These are phyloP conservation scores for Triangularia verruculosa DNA, from an alignment of 2,329 filamentous ascomycete species.

Conservation along the genomic window DNA sequence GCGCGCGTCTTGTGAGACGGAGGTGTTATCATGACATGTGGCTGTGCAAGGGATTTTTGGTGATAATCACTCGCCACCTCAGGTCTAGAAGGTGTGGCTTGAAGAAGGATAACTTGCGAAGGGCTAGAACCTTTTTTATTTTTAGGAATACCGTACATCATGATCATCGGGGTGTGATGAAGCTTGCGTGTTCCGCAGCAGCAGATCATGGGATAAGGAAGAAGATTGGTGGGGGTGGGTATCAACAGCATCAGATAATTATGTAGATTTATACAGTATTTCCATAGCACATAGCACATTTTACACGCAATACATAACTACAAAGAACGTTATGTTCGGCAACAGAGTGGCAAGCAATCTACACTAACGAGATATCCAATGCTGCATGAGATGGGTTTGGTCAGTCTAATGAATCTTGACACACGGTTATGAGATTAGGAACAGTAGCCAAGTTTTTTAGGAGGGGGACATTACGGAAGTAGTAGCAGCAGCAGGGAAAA, in stretches of 20 bases:
- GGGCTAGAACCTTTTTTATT: neutral
- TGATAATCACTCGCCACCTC: neutral
- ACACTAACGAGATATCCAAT: neutral
- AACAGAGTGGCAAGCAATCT: constrained; percentile 13
- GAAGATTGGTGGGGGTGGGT: neutral
- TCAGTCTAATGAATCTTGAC: constrained; percentile 15
- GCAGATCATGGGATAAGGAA: neutral
- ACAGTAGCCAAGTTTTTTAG: neutral
- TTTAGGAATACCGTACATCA: neutral
- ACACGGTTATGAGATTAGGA: constrained; percentile 2
- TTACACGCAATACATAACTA: neutral
- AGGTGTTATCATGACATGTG: neutral
- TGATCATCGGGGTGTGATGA: neutral
- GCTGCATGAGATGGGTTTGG: constrained; percentile 9
- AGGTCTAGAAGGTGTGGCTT: neutral
- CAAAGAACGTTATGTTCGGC: neutral
- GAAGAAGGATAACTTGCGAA: neutral
- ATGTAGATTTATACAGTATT: neutral
- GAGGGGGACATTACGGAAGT: too few species aligned
- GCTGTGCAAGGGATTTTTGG: neutral
- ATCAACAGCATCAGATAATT: neutral
- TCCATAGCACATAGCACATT: neutral
- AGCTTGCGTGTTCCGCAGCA: neutral
- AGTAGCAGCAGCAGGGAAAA: neutral
- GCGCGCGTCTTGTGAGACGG: neutral